A percentile compares a stretch with the other conserved stretches of the same genome.
phyloP scores from a whole-genome alignment of 2,329 filamentous ascomycete species.

The Cryphonectria parasitica region DNA sequence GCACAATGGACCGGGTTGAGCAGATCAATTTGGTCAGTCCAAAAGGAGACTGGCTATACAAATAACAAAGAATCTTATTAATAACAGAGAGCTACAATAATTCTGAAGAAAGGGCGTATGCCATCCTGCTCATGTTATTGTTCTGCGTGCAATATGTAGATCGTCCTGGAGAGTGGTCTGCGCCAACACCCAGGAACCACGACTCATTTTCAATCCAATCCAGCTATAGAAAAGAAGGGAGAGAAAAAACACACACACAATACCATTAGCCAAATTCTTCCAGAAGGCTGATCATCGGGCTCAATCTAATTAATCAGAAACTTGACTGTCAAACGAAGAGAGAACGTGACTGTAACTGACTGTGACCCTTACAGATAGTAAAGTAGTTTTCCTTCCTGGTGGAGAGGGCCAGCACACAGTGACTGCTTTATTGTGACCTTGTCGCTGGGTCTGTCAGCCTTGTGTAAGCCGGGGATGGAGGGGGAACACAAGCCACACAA shows the following conservation, averaged over 20 bases:
- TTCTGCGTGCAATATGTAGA: not conserved
- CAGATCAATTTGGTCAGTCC: not conserved
- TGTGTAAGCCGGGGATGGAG: not conserved
- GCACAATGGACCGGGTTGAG: not conserved
- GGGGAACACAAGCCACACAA: not conserved
- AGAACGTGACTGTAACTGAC: not conserved
- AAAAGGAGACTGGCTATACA: not conserved
- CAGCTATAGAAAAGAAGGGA: too few relatives aligned
- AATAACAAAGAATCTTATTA: not conserved
- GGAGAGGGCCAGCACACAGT: not conserved
- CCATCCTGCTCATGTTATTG: not conserved
- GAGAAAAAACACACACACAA: too few relatives aligned
- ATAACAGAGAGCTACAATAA: not conserved
- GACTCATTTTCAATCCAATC: not conserved
- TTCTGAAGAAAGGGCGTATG: not conserved
- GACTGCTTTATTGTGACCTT: not conserved
- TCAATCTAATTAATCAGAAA: not conserved
- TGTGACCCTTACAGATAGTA: not conserved
- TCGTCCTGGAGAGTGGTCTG: too few relatives aligned
- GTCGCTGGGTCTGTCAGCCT: slow-evolving; percentile 3
- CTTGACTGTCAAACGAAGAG: not conserved
- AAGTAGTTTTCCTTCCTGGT: not conserved
- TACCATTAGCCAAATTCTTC: not conserved
- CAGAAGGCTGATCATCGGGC: not conserved
- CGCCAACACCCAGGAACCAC: not conserved